Evolutionary conservation across 257 asterid species (phyloP), one percentile per base, ranked within the genome.

Genomic region (Solanum bukasovii): DNA sequence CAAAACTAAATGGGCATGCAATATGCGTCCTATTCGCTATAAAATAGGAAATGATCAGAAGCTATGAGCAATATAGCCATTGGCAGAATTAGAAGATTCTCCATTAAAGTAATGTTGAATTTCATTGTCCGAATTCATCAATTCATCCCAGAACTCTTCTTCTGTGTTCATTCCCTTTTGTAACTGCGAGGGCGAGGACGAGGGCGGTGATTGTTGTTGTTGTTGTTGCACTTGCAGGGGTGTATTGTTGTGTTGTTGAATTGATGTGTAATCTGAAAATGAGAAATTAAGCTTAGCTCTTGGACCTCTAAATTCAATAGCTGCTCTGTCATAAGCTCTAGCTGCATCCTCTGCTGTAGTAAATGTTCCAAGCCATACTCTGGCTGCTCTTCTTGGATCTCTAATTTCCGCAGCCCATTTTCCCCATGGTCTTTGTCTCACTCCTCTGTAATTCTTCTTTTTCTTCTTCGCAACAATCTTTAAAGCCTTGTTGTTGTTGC

Each of bases 251-350:
- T 74, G 34, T 0, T 61, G 87, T 31, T 38, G 42, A 3, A 44
- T 16, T 4, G 63, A 8, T 13, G 92, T 90, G 70, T 96, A 96
- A 90, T 96, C 98, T 1, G 94, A 46, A 74, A 94, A 96, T 0
- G 99, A 81, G 23, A 95, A 96, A 87, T 95, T 96, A 2, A 94
- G 94, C 87, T 85, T 86, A 0, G 91, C 92, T 34, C 44, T 85
- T 16, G 74, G 84, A 23, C 91, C 92, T 87, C 87, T 86, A 63
- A 9, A 86, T 35, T 89, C 88, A 6, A 91, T 67, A 20, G 87
- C 79, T 49, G 67, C 70, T 49, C 65, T 74, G 34, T 89, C 91
- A n/a, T 89, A 91, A 82, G 91, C 90, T 88, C 88, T 67, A 12
- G 91, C 91, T 2, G 92, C 91, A 2, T 83, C 92, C 38, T 86